phyloP scores from a whole-genome alignment of 2,329 filamentous ascomycete genomes.

The Thielaviopsis euricoi region DNA sequence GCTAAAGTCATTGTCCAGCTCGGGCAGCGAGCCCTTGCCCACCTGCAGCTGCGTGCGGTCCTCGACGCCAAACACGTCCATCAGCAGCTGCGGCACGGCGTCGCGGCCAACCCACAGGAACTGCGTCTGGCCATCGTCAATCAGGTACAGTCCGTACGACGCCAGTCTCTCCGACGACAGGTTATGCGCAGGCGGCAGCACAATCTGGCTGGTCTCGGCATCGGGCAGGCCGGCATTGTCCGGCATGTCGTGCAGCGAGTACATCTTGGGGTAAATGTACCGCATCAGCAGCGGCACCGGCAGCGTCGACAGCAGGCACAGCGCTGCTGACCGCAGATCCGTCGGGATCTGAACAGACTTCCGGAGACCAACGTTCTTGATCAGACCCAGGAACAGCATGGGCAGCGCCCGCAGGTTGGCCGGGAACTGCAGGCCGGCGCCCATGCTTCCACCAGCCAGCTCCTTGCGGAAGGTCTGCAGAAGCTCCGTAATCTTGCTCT shows the following conservation, averaged over 20 bases:
- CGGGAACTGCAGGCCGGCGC: slow-evolving; percentile 84
- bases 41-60: slow-evolving; percentile 76
- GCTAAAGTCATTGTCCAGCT: slow-evolving; percentile 91
- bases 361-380: slow-evolving; percentile 87
- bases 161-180: slow-evolving; percentile 77
- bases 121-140: slow-evolving; percentile 93
- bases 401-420: slow-evolving; percentile 80
- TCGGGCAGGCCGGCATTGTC: slow-evolving; percentile 80
- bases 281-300: slow-evolving; percentile 81
- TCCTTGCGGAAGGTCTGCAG: slow-evolving; percentile 95
- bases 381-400: slow-evolving; percentile 79
- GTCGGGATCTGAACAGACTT: slow-evolving; percentile 89
- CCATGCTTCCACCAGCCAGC: slow-evolving; percentile 87
- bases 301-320: slow-evolving; percentile 86
- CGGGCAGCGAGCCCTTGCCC: slow-evolving; percentile 74
- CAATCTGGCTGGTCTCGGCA: slow-evolving; percentile 70
- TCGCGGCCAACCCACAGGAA: slow-evolving; percentile 95
- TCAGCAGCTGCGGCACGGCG: slow-evolving; percentile 71
- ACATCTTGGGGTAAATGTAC: slow-evolving; percentile 75
- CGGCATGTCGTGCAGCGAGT: slow-evolving; percentile 91
- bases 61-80: slow-evolving; percentile 77
- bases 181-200: slow-evolving; percentile 70
- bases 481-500: slow-evolving; percentile 82
- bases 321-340: slow-evolving; percentile 80
- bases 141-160: slow-evolving; percentile 82